A percentile compares a stretch with the other conserved stretches of the same genome.
These are phyloP conservation scores for Pseudogymnoascus sp. DNA, from an alignment of 2,329 filamentous ascomycete genomes.

Conservation along the genomic window DNA sequence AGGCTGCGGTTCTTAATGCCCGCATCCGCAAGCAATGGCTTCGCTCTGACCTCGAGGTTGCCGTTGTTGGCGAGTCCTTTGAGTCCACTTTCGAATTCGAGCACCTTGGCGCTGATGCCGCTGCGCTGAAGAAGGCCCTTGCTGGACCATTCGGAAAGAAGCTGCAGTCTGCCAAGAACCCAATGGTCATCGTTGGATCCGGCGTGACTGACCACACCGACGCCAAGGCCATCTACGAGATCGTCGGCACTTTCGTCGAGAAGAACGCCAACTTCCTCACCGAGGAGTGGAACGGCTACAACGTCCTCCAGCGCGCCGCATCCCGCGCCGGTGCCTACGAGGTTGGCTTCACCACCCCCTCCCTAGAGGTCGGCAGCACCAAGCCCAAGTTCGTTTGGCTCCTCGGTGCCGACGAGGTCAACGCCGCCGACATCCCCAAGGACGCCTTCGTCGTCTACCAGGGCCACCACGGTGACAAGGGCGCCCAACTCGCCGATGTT, in stretches of 20 bases:
- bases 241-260: conserved; percentile 80
- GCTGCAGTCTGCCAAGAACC: conserved; percentile 74
- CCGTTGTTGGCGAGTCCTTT: conserved; percentile 81
- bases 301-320: conserved; percentile 86
- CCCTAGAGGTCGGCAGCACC: conserved; percentile 68
- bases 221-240: conserved; percentile 87
- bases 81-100: conserved; percentile 94
- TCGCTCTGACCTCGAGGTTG: conserved; percentile 86
- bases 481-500: conserved; percentile 86
- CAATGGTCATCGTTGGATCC: conserved; percentile 95
- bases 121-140: conserved; percentile 75
- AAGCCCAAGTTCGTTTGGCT: conserved; percentile 95
- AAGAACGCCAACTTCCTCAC: conserved; percentile 91
- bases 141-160: conserved; percentile 87
- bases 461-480: conserved; percentile 91
- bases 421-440: conserved; percentile 79
- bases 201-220: conserved; percentile 85
- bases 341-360: conserved; percentile 86
- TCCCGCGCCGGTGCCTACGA: conserved; percentile 91
- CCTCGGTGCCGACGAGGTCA: conserved; percentile 87
- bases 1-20: conserved; percentile 90
- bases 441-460: conserved; percentile 96
- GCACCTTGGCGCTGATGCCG: conserved; percentile 72
- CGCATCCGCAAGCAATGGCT: conserved; percentile 98
- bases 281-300: conserved; percentile 93